These are phyloP conservation scores for Sodiomyces alkalinus DNA, from an alignment of 2,329 filamentous ascomycete genomes.

Conservation along the genomic window DNA sequence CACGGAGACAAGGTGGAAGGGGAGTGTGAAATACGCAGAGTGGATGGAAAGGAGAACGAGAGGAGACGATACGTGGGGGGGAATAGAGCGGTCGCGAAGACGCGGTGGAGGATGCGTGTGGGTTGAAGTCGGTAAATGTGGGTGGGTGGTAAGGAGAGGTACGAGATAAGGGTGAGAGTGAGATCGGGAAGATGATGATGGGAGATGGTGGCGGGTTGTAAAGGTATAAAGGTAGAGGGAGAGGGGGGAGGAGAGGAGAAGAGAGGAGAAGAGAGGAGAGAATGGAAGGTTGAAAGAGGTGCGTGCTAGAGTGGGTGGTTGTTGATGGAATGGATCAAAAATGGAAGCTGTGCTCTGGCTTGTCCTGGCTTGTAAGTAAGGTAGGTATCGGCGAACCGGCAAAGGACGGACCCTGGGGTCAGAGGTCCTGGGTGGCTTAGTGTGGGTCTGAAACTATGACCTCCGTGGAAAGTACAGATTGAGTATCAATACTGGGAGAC, in stretches of 20 bases:
- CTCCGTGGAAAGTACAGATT: too few relatives aligned
- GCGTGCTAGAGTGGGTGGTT: constrained; percentile 10
- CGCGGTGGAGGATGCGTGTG: not conserved
- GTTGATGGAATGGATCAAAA: too few relatives aligned
- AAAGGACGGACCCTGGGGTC: too few relatives aligned
- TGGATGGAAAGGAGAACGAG: too few relatives aligned
- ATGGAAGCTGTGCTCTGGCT: too few relatives aligned
- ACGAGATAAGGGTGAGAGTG: constrained; percentile 6
- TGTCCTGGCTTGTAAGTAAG: too few relatives aligned
- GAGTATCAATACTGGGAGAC: too few relatives aligned
- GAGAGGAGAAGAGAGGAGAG: constrained; percentile 11
- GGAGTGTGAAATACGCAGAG: not conserved
- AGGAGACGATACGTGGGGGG: not conserved
- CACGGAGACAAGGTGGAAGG: not conserved
- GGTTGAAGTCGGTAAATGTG: not conserved
- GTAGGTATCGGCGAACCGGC: too few relatives aligned
- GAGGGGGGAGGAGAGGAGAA: constrained; percentile 6
- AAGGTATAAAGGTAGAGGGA: too few relatives aligned
- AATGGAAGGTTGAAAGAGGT: constrained; percentile 10
- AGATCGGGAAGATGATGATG: constrained; percentile 4
- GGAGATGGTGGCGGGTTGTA: too few relatives aligned
- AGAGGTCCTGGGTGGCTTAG: too few relatives aligned
- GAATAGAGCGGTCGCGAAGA: not conserved
- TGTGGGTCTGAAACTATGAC: too few relatives aligned
- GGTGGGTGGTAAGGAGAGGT: constrained; percentile 4